Conservation (phyloP, 1,284 basidiomycete genomes). For the Tetrapyrgos nigripes region DNA sequence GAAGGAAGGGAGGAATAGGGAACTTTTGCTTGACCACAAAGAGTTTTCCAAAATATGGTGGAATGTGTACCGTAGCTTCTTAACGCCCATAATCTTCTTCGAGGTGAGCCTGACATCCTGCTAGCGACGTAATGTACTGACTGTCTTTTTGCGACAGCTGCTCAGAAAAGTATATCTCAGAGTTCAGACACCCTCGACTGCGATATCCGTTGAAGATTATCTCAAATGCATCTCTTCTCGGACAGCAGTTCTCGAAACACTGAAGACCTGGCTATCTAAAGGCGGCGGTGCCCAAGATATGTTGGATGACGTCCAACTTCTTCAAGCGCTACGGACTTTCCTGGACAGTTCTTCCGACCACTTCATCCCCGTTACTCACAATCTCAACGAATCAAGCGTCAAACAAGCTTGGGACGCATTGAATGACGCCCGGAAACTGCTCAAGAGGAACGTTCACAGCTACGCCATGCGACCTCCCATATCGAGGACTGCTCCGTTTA, state of each 20-base stretch:
- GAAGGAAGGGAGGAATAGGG: slow-evolving; percentile 69
- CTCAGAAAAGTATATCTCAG: slow-evolving; percentile 74
- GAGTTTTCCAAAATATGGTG: slow-evolving; percentile 83
- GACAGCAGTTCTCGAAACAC: slow-evolving; percentile 64
- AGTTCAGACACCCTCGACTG: slow-evolving; percentile 46
- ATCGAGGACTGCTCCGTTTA: slow-evolving; percentile 34
- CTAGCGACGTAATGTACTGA: slow-evolving; percentile 16
- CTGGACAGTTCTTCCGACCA: slow-evolving; percentile 56
- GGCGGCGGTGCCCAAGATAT: slow-evolving; percentile 80
- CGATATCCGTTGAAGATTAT: slow-evolving; percentile 45
- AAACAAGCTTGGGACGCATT: slow-evolving; percentile 54
- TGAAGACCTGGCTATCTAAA: slow-evolving; percentile 72
- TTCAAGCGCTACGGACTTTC: slow-evolving; percentile 61
- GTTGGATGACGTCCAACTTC: slow-evolving; percentile 72
- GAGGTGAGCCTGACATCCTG: slow-evolving; percentile 61
- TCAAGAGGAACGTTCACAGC: slow-evolving; percentile 56
- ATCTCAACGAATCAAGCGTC: slow-evolving; percentile 47
- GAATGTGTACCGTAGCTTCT: slow-evolving; percentile 79
- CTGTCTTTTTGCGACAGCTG: slow-evolving; percentile 48
- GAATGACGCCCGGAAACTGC: slow-evolving; percentile 45
- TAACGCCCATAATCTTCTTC: slow-evolving; percentile 80
- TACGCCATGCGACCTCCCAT: slow-evolving; percentile 67
- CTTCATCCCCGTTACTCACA: slow-evolving; percentile 45
- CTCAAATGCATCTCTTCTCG: slow-evolving; percentile 51
- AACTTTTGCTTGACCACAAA: slow-evolving; percentile 69